Evolutionary conservation across 208 protist genomes (phyloP).

Genomic region (Wallacemonas sp.): DNA sequence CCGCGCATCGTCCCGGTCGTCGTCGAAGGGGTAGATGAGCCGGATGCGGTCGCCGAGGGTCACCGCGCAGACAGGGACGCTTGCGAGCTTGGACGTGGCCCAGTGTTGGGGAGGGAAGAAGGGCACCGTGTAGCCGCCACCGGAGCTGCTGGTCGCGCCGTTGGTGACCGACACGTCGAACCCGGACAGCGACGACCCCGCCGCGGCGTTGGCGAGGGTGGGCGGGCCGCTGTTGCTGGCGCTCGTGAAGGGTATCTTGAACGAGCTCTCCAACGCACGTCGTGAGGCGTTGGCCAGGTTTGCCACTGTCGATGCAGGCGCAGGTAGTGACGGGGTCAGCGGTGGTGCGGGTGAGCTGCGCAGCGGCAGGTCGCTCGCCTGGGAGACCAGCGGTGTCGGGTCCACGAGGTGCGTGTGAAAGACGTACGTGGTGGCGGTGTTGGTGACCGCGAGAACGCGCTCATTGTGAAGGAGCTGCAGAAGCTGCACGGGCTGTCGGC

Average conservation of each 20-base stretch:
- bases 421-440: slow-evolving; percentile 55
- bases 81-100: slow-evolving; percentile 44
- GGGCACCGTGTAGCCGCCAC: neutral
- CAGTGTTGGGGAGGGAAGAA: slow-evolving; percentile 28
- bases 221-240: neutral
- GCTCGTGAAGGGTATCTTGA: slow-evolving; percentile 12
- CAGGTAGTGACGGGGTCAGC: neutral
- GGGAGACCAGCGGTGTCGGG: slow-evolving; percentile 28
- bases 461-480: slow-evolving; percentile 52
- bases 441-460: slow-evolving; percentile 62
- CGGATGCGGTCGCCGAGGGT: slow-evolving; percentile 73
- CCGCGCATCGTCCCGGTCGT: neutral
- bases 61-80: slow-evolving; percentile 43
- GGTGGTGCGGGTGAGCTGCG: neutral
- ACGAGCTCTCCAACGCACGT: slow-evolving; percentile 9
- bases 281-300: slow-evolving; percentile 8
- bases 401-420: slow-evolving; percentile 67
- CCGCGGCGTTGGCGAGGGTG: neutral
- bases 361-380: slow-evolving; percentile 29
- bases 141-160: neutral
- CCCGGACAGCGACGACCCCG: neutral
- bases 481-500: slow-evolving; percentile 36
- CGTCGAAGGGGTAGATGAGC: slow-evolving; percentile 42
- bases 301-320: neutral
- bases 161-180: neutral